Conservation (phyloP, 352 stramenopile genomes). For the Phytophthora cryptogea region DNA sequence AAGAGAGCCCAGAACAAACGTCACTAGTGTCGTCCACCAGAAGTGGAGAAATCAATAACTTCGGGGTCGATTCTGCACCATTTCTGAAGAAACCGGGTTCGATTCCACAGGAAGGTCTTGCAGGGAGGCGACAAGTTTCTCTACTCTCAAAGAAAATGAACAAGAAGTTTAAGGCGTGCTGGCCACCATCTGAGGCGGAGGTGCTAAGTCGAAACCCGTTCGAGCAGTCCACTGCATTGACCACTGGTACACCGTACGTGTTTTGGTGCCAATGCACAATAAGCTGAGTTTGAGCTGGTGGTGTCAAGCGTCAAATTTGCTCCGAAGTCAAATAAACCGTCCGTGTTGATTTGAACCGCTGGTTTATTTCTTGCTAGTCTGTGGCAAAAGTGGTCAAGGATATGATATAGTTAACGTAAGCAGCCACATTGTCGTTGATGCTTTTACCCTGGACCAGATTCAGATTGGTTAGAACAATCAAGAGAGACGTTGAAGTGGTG, state of each 20-base stretch:
- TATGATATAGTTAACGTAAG: conserved; percentile 62
- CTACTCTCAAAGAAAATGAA: conserved; percentile 52
- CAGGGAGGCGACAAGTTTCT: conserved; percentile 29
- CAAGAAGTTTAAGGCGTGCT: conserved; percentile 55
- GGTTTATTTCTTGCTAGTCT: conserved; percentile 9
- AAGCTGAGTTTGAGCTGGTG: conserved; percentile 33
- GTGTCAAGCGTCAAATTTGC: neutral
- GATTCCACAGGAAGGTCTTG: neutral
- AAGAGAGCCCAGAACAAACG: conserved; percentile 10
- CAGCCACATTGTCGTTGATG: conserved; percentile 60
- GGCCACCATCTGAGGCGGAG: conserved; percentile 27
- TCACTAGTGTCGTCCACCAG: neutral
- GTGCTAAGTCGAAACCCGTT: conserved; percentile 42
- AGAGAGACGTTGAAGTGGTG: neutral
- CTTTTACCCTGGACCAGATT: conserved; percentile 39
- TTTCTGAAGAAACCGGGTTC: conserved; percentile 28
- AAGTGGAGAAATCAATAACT: conserved; percentile 19
- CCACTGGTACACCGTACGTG: conserved; percentile 26
- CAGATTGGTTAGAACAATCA: neutral
- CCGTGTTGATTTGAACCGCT: neutral
- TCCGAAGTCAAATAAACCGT: neutral
- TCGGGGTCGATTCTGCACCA: conserved; percentile 22
- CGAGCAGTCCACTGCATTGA: conserved; percentile 23
- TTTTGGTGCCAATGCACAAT: conserved; percentile 72
- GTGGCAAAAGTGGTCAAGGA: conserved; percentile 24